Percentiles rank a stretch among this genome's conserved stretches.
Evolutionary conservation across 176 grass and related monocot species (phyloP).

Genomic region (Triticum monococcum): DNA sequence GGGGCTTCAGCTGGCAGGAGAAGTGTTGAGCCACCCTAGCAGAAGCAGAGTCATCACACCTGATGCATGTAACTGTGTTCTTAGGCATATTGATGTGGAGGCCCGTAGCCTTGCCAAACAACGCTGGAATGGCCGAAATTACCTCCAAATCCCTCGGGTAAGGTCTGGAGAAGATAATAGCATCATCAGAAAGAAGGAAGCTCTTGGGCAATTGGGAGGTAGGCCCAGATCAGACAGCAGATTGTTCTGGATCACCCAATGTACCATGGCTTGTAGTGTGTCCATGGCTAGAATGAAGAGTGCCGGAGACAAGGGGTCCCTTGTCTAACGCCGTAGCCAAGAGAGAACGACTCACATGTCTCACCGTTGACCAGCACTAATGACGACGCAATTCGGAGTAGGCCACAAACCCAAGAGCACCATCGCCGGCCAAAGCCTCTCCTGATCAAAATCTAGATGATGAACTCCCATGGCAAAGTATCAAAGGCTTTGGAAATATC

Average conservation of each 20-base stretch:
- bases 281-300: no score
- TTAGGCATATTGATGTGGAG: neutral
- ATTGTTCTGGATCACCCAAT: neutral
- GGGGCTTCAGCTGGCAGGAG: neutral
- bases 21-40: neutral
- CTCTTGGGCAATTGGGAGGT: neutral
- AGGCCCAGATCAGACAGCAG: neutral
- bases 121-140: neutral
- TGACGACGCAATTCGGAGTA: neutral
- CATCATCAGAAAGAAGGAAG: neutral
- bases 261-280: neutral
- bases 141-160: neutral
- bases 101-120: neutral
- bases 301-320: no score
- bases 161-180: neutral
- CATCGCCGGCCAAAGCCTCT: neutral
- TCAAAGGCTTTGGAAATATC: neutral
- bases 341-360: no score
- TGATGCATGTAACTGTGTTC: neutral
- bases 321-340: no score
- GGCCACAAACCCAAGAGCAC: neutral
- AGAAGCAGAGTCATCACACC: neutral
- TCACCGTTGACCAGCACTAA: neutral
- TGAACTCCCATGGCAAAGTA: neutral
- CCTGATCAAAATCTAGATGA: neutral